Base-by-base conservation (phyloP, 108 stramenopile genomes). In the Schizochytrium sp. region DNA sequence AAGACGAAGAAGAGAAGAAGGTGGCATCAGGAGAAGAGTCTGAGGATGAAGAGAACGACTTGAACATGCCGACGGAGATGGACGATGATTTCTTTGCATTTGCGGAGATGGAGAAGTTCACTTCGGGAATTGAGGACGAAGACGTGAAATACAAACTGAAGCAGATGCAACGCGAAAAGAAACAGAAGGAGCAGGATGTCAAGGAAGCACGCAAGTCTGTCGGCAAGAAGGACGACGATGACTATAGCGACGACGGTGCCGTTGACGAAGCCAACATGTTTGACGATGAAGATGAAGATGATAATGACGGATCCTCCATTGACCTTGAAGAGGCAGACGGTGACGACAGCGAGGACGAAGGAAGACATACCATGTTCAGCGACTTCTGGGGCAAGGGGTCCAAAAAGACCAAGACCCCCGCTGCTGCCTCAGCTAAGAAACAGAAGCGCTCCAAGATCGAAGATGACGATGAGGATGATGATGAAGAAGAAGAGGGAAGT, bases 61-160 rank as follows among this genome's bases (percentile, higher is more conserved):
- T 88, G 88, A 87, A 4, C 72, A 92, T 88, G 73, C 92, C 89
- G 89, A 93, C 88, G 88, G 92, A 61, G 91, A 92, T 97, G 88
- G 97, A 97, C 89, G 90, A 92, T 61, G 95, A 95, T 61, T 90
- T 96, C 40, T 89, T 93, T 57, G 96, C 96, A 12, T 95, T 93
- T 88, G 97, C 96, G 46, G 96, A 94, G 64, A 95, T 94, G 4
- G 91, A 91, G 60, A 93, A 95, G 56, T 94, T 95, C 89, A 90
- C 95, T 10, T 90, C 92, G 58, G 93, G 94, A 64, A 94, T 94
- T 61, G 88, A 93, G 73, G 96, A 97, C 88, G 93, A 96, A 40
- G 92, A 94, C 41, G 96, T 96, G 89, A 96, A 92, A 72, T 87
- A 94, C 50, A 92, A 91, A 47, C 92, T 91, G 47, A 72, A 53